Percentiles rank a stretch among this genome's conserved stretches.
Conservation (phyloP, 352 stramenopile genomes). For the Pythium biforme region DNA sequence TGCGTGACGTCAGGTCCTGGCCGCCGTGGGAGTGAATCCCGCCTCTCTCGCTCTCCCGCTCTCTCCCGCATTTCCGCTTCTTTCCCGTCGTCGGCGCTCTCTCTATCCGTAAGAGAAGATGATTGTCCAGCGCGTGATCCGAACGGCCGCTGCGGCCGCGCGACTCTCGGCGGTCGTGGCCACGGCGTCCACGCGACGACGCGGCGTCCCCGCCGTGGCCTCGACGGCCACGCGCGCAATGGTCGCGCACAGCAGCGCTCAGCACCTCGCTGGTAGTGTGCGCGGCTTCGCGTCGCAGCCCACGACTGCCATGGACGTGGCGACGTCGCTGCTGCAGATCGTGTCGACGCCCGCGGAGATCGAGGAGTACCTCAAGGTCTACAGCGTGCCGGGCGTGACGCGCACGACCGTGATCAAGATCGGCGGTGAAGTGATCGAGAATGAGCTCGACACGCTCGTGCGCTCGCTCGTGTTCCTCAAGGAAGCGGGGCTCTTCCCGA, state of each 20-base stretch:
- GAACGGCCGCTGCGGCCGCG: slow-evolving; percentile 11
- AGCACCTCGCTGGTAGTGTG: neutral
- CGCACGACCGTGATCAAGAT: slow-evolving; percentile 90
- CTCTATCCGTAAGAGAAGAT: neutral
- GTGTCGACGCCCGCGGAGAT: slow-evolving; percentile 56
- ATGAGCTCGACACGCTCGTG: slow-evolving; percentile 84
- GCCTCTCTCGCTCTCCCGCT: neutral
- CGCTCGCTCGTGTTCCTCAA: slow-evolving; percentile 83
- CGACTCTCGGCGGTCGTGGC: neutral
- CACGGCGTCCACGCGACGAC: neutral
- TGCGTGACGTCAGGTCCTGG: slow-evolving; percentile 1
- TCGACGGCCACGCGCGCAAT: neutral
- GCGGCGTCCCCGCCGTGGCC: neutral
- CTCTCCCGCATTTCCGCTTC: slow-evolving; percentile 21
- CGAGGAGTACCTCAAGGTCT: slow-evolving; percentile 69
- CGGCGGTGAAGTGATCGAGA: slow-evolving; percentile 85
- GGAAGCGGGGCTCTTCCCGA: slow-evolving; percentile 79
- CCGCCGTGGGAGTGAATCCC: no score
- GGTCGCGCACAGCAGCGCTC: neutral
- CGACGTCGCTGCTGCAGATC: slow-evolving; percentile 56
- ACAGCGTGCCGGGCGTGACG: slow-evolving; percentile 64
- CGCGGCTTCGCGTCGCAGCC: slow-evolving; percentile 21
- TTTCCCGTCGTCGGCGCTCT: neutral
- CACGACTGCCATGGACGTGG: slow-evolving; percentile 49
- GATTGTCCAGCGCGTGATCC: slow-evolving; percentile 25